These are phyloP conservation scores for Diaporthe eres DNA, from an alignment of 2,329 filamentous ascomycete genomes.

Conservation along the genomic window DNA sequence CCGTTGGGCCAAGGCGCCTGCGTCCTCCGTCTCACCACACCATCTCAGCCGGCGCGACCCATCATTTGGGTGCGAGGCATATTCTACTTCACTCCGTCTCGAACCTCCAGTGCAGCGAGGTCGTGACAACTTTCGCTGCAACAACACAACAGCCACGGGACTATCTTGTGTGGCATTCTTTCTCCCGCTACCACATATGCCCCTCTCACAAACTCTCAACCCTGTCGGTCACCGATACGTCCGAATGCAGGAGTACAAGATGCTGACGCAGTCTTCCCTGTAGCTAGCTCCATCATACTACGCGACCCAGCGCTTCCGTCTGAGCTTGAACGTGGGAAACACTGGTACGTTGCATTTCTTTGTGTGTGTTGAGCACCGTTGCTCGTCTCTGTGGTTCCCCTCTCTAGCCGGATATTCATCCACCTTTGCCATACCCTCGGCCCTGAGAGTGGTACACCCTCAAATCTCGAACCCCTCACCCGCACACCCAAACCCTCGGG, in stretches of 20 bases:
- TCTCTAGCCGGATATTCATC: conserved; percentile 17
- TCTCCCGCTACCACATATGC: not conserved
- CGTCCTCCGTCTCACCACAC: conserved; percentile 23
- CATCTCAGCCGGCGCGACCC: conserved; percentile 12
- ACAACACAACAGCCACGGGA: conserved; percentile 30
- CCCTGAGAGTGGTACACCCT: conserved; percentile 33
- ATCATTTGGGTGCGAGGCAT: conserved; percentile 9
- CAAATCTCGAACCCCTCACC: conserved; percentile 38
- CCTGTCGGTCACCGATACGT: not conserved
- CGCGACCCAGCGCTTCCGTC: not conserved
- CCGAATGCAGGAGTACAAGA: conserved; percentile 7
- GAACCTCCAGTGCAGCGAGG: not conserved
- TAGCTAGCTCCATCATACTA: conserved; percentile 33
- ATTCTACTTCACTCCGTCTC: not conserved
- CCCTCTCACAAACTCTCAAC: not conserved
- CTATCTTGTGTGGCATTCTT: conserved; percentile 21
- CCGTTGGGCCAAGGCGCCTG: conserved; percentile 24
- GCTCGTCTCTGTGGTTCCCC: conserved; percentile 15
- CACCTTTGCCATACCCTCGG: conserved; percentile 22
- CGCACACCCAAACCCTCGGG: conserved; percentile 41
- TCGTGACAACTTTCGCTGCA: not conserved
- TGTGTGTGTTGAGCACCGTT: conserved; percentile 6
- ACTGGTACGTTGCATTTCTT: conserved; percentile 40
- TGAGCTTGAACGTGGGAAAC: conserved; percentile 11
- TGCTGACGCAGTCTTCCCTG: conserved; percentile 35